Base-by-base conservation (phyloP, 1,139 yeast species). In the Kodamaea arcana region DNA sequence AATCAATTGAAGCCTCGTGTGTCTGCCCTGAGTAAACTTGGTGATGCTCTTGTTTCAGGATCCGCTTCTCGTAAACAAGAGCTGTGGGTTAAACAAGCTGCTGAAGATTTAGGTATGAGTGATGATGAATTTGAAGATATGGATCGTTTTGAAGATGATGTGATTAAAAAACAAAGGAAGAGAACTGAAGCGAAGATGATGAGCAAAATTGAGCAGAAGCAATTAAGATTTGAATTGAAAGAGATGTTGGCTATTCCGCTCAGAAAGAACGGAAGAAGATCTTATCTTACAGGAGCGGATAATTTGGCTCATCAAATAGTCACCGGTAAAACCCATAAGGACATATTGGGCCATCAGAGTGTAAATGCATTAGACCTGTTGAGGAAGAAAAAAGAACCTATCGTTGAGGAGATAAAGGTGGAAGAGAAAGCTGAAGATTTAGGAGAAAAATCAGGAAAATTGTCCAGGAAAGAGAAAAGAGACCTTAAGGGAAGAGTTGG, bases 81-180 rank as follows among this genome's bases (percentile, higher is more conserved):
- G 37, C 69, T 77, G 18, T 90, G 97, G 97, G 68, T 88, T 39
- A 75, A 77, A 40, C 81, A 87, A 52, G 97, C 97, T 1, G 98
- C 97, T 0, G 94, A 83, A 34, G 98, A 92, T 38, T 69, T 94
- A 37, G 99, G 96, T 4, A 64, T 90, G 23, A 94, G 83, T 29
- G 80, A 78, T 41, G 59, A 78, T 36, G 36, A 36, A n/a, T 34
- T 37, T 15, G 68, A 74, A 25, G 68, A 80, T 37, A 56, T 61
- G 18, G 80, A 70, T 29, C 47, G 46, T 15, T 69, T 65, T 41
- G 87, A 79, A 46, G 94, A 83, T 53, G 83, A 78, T 40, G 72
- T 78, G 33, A 60, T 82, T 36, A 79, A 75, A 48, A 80, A 76
- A 52, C 81, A 76, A 51, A 70, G 85, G 46, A 69, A 69, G 48